Base-by-base conservation (phyloP, 768 basidiomycete species). In the Leccinum aurantiacum region DNA sequence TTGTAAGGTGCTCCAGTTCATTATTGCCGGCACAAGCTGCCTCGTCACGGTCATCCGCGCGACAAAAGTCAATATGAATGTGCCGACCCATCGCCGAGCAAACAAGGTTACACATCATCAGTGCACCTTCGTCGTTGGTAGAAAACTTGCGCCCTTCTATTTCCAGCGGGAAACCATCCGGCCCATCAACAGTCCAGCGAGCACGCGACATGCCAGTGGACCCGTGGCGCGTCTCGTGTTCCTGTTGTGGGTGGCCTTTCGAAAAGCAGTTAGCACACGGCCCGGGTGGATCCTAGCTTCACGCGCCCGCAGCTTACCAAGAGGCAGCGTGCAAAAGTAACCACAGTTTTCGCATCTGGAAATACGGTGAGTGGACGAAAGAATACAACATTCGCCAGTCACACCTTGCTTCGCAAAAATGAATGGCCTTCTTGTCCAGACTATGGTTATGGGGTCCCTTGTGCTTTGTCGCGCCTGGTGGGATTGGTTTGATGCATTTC, bases 201-300 rank as follows among this genome's bases (percentile, higher is more conserved):
- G 83, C 81, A 57, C 73, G 77, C 0, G 83, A 81, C 85, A 87
- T 87, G 1, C 24, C 24, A 24, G 24, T 24, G 24, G 84, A 85
- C 7, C 86, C 87, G 59, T 87, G 86, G 15, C 76, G 77, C 0
- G 86, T 88, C 49, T 86, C 84, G 49, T 87, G 86, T 49, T 84
- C 82, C 60, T 80, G 77, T 58, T 87, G 84, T 0, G 82, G 58
- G 58, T 88, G 86, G 0, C 82, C 86, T 87, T 47, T 19, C 6
- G 53, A n/a, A 3, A 7, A 14, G 15, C n/a, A 5, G 2, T 67
- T 10, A 67, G 24, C 37, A 52, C 3, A 3, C 24, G 24, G 24
- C 24, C 24, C 24, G 0, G 3, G 10, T 9, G 3, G 10, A 10
- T 33, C 1, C 4, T 3, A 4, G 11, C 1, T 24, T 9, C 17